Base-by-base conservation (phyloP, 176 grass and related monocot species). In the Eremochloa ophiuroides region DNA sequence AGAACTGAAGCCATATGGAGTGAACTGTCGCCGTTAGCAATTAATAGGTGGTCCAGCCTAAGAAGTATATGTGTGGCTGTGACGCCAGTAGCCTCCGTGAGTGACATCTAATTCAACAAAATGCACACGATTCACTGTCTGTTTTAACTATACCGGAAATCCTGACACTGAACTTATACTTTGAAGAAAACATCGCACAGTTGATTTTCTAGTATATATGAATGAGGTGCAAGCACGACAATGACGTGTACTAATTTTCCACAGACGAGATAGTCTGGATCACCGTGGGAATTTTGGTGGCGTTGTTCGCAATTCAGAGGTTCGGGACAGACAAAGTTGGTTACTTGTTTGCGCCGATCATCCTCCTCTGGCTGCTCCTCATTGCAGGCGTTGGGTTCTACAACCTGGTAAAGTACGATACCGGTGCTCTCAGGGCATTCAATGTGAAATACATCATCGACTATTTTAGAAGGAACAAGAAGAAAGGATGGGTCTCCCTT, bases 321-420 rank as follows among this genome's bases (percentile, higher is more conserved):
- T 90, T 90, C 7, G 93, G 93, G 4, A 92, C 93, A 1, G 85
- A 92, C 58, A 92, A 76, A 61, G 80, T 95, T n/a, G 93, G 93
- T 23, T 95, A 92, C 80, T 69, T 80, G 1, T 95, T 95, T 84
- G 93, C 90, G 0, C 90, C 93, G 0, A 35, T 95, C 29, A 74
- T 95, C 40, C 3, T 78, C 0, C 15, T 85, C 7, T 95, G 93
- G 93, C 77, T 95, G 10, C 40, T 92, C 7, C 72, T 90, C 15
- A 90, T 92, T n/a, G 51, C 70, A 1, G 85, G 78, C 4, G 80
- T 95, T 68, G 90, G 93, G 6, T 5, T 88, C 25, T 95, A 92
- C 27, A 85, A 95, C 74, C 22, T 88, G 40, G 23, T 92, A 34
- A 92, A 90, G 84, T 74, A 90, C 0, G 90, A 95, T 74, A 20